Evolutionary conservation across 1,139 yeast species (phyloP).

Genomic region (Lodderomyces theae): DNA sequence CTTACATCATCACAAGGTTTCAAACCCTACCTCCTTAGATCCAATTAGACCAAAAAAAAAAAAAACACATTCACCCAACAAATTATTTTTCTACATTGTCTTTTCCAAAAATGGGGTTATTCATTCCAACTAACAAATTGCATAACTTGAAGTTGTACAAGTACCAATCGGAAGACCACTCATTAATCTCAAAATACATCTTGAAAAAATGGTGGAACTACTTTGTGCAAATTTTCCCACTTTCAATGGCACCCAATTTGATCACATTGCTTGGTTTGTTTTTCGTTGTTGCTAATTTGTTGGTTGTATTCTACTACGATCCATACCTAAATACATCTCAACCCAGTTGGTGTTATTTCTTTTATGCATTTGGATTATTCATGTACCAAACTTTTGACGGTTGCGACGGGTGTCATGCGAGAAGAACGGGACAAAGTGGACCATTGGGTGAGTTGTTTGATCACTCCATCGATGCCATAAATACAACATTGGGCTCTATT

Average conservation of each 20-base stretch:
- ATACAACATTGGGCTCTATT: constrained; percentile 76
- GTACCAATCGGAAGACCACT: constrained; percentile 76
- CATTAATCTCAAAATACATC: constrained; percentile 69
- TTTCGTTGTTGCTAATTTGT: constrained; percentile 64
- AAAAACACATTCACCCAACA: neutral
- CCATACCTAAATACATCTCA: constrained; percentile 58
- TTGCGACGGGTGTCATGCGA: constrained; percentile 92
- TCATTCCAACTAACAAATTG: constrained; percentile 60
- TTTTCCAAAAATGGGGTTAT: constrained; percentile 57
- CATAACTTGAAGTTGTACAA: constrained; percentile 66
- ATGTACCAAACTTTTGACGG: constrained; percentile 96
- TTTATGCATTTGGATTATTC: constrained; percentile 81
- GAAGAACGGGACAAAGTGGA: constrained; percentile 90
- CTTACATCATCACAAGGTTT: too few species aligned
- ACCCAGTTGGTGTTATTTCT: constrained; percentile 81
- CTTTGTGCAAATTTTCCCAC: constrained; percentile 74
- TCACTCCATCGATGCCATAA: constrained; percentile 89
- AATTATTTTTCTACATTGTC: neutral
- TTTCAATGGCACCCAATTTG: constrained; percentile 85
- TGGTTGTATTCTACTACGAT: constrained; percentile 68
- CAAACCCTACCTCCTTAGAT: neutral
- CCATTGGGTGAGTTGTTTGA: constrained; percentile 94
- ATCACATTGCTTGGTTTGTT: constrained; percentile 77
- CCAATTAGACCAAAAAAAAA: too few species aligned
- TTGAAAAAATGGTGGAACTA: constrained; percentile 77